Percentiles rank a stretch among this genome's conserved stretches.
phyloP scores from a whole-genome alignment of 2,329 filamentous ascomycete genomes.

The Microdochium nivale region DNA sequence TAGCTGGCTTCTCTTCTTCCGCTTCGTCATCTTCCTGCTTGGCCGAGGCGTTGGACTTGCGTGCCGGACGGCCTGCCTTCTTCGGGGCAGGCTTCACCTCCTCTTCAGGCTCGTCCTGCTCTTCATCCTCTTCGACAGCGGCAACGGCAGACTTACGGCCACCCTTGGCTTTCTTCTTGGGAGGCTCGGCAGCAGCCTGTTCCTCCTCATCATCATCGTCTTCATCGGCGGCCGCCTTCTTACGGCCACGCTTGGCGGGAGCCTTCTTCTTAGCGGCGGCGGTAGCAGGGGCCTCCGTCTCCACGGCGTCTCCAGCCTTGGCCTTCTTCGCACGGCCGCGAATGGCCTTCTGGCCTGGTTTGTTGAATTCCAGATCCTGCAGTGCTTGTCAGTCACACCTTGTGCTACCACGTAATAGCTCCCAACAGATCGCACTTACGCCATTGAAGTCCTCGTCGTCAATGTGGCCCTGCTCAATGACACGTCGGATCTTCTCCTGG shows the following conservation, averaged over 20 bases:
- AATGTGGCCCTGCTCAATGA: conserved; percentile 70
- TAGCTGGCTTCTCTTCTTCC: conserved; percentile 6
- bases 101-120: conserved; percentile 15
- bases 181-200: conserved; percentile 19
- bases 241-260: conserved; percentile 15
- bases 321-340: conserved; percentile 32
- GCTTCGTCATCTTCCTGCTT: conserved; percentile 12
- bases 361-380: conserved; percentile 69
- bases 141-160: conserved; percentile 11
- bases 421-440: conserved; percentile 41
- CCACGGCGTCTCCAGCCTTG: conserved; percentile 20
- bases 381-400: conserved; percentile 5
- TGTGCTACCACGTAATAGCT: conserved; percentile 3
- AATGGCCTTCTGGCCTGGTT: conserved; percentile 57
- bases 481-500: conserved; percentile 65
- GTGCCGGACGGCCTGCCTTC: conserved; percentile 14
- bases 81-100: conserved; percentile 17
- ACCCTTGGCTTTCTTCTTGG: conserved; percentile 29
- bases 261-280: conserved; percentile 24
- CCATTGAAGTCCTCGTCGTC: conserved; percentile 82
- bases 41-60: conserved; percentile 16
- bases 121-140: no score
- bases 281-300: conserved; percentile 16
- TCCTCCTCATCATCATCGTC: conserved; percentile 11
- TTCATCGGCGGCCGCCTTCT: conserved; percentile 18